Conservation (phyloP, 345 rosid genomes). For the Eucalyptus virginea region DNA sequence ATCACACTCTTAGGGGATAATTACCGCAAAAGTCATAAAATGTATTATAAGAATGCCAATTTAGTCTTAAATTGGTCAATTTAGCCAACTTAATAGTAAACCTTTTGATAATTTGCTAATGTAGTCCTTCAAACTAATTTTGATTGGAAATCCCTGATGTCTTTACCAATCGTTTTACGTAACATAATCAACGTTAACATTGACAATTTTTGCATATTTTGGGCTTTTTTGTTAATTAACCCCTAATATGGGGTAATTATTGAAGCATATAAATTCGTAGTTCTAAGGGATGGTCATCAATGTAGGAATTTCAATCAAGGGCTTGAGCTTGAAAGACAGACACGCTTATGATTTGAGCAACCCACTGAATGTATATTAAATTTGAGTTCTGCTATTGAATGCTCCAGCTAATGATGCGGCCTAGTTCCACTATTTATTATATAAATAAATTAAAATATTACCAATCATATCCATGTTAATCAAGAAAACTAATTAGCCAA, state of each 20-base stretch:
- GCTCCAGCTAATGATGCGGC: not conserved
- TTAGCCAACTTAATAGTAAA: too few species aligned
- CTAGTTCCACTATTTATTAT: not conserved
- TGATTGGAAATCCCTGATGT: fast-evolving
- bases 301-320: not conserved
- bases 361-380: not conserved
- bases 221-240: not conserved
- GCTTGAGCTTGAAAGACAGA: not conserved
- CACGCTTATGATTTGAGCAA: not conserved
- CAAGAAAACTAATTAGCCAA: not conserved
- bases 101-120: not conserved
- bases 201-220: not conserved
- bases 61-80: not conserved
- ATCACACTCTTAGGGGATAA: not conserved
- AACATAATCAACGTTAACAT: not conserved
- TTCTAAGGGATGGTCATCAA: not conserved
- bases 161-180: fast-evolving
- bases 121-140: not conserved
- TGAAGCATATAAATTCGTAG: not conserved
- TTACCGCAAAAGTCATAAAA: not conserved
- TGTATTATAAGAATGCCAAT: not conserved
- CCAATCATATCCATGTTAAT: not conserved
- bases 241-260: not conserved
- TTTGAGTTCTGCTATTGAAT: not conserved
- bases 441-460: not conserved